Base-by-base conservation (phyloP, 2,329 filamentous ascomycete genomes). In the Alternaria burnsii region DNA sequence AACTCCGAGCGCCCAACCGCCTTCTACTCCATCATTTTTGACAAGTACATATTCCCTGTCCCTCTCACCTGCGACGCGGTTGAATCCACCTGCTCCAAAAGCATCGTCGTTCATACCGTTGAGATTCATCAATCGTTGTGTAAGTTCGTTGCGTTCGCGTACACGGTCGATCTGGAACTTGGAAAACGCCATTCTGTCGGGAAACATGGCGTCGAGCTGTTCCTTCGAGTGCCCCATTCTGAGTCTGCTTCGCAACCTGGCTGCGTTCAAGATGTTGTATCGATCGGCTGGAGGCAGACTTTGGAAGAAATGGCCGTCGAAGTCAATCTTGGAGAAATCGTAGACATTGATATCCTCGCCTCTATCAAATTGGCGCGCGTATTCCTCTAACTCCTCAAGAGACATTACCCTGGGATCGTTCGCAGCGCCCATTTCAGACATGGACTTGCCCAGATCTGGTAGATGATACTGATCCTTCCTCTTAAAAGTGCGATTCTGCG, bases 281-380 rank as follows among this genome's bases (percentile, higher is more conserved):
- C 94, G 88, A 81, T 99, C 95, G 2, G 90, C 90, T 1, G 93
- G 85, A 0, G 96, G 95, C 58, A 99, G 80, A 75, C 93, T 97
- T 76, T 91, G 88, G 81, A 99, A 99, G 79, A 99, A 99, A 12
- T 94, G 89, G 67, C 94, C 92, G 67, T 98, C 91, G 72, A 98
- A 99, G 75, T 99, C 95, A 70, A 99, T 99, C 80, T 98, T 98
- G 74, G 92, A 96, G 75, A 99, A 99, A 79, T 98, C 94, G 79
- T 98, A 98, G 5, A 84, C 81, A 59, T 84, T 84, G 76, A 98
- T 91, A 76, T 98, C 94, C 78, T 98, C 93, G 55, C 95, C 95
- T 62, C 88, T 88, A 71, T 97, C 88, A 72, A 98, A 98, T 66
- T 98, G 94, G 52, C 90, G 85, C 3, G 96, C 94, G 76, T 99